These are phyloP conservation scores for Boletus vinaceobasis DNA, from an alignment of 768 basidiomycete genomes.

Conservation along the genomic window DNA sequence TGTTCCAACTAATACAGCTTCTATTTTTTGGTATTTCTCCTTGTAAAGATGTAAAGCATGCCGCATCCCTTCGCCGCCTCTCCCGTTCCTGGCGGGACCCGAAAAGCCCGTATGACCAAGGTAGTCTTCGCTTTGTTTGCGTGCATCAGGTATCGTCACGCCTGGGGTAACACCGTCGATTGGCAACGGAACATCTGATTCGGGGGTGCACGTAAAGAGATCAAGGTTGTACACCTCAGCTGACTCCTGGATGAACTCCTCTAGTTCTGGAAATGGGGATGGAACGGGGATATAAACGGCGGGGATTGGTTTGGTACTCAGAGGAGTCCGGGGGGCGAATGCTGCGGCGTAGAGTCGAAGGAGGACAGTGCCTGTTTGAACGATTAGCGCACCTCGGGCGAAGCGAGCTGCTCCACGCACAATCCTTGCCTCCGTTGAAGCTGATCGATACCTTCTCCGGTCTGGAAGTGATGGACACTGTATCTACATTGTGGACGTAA, in stretches of 20 bases:
- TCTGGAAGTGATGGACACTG: slow-evolving; percentile 36
- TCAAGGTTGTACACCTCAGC: slow-evolving; percentile 68
- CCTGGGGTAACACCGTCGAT: slow-evolving; percentile 46
- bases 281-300: slow-evolving; percentile 88
- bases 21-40: slow-evolving; percentile 57
- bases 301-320: slow-evolving; percentile 47
- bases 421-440: slow-evolving; percentile 99
- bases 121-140: slow-evolving; percentile 6
- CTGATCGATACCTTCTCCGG: slow-evolving; percentile 76
- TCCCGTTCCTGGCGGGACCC: slow-evolving; percentile 47
- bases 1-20: slow-evolving; percentile 87
- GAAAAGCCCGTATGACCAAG: slow-evolving; percentile 17
- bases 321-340: slow-evolving; percentile 44
- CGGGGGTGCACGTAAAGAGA: slow-evolving; percentile 44
- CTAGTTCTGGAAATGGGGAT: slow-evolving; percentile 82
- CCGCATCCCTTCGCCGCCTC: slow-evolving; percentile 73
- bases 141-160: slow-evolving; percentile 25
- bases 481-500: slow-evolving; percentile 7
- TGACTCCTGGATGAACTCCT: slow-evolving; percentile 72
- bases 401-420: slow-evolving; percentile 44
- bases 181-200: slow-evolving; percentile 40
- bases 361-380: slow-evolving; percentile 79
- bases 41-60: slow-evolving; percentile 74
- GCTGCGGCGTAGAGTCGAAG: slow-evolving; percentile 83
- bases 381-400: neutral